Base-by-base conservation (phyloP, 495 filamentous ascomycete genomes). In the Pseudoneurospora amorphoporcata region DNA sequence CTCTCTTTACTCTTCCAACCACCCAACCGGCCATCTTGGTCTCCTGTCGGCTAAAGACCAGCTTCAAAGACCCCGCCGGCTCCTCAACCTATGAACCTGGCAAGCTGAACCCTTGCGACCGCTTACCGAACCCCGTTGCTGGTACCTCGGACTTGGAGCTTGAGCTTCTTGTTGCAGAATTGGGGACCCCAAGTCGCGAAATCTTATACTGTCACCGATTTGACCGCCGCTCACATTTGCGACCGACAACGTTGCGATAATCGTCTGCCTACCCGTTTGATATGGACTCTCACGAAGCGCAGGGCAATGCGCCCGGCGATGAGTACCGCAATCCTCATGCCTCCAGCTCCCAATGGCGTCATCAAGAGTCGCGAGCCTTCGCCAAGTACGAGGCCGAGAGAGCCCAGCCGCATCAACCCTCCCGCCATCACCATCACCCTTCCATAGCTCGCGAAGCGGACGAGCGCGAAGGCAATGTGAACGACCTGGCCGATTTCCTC, bases 341-440 rank as follows among this genome's bases (percentile, higher is more conserved):
- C n/a, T 87, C 85, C 2, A 65, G 78, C 19, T 83, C 73, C 69
- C 78, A 76, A 74, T 88, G 86, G 86, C 81, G 85, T 29, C 86
- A 88, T 70, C 82, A 85, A 72, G 86, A 88, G 73, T 87, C 86
- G 3, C 77, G 81, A 5, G 81, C 84, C 38, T 88, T 79, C 72
- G 81, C 81, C 17, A 72, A 71, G 19, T 76, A 68, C 37, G 75
- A 76, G 38, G 39, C 35, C 9, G 68, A 71, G 17, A 69, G 71
- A 32, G 73, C 73, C 10, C 32, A 41, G 37, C 37, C n/a, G 58
- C 43, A 35, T 42, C 70, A 69, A 10, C 79, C 76, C 19, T 80
- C 83, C 65, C 80, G 76, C 32, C 71, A 71, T 14, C 72, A 41
- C 16, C 71, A 71, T 16, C 61, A 78, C 3, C 71, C 74, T 68